These are phyloP conservation scores for Solanum lycopersicoides DNA, from an alignment of 257 asterid species.

Conservation along the genomic window DNA sequence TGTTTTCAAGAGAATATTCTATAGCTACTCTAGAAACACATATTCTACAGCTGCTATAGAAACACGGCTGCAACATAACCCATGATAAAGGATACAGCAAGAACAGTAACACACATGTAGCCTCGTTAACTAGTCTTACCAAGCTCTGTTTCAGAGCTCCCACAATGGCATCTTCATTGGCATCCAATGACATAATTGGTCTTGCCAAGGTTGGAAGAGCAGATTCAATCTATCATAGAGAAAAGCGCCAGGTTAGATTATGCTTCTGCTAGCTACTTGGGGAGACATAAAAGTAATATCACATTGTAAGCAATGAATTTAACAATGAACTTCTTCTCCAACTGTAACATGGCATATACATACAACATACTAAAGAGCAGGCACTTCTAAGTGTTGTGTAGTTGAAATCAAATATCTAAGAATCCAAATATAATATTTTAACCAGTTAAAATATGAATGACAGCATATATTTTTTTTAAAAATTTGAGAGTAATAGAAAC, in stretches of 20 bases:
- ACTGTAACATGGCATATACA: background rate
- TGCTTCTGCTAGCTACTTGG: background rate
- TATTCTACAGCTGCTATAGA: background rate
- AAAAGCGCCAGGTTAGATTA: slow-evolving; percentile 9
- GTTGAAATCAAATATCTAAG: background rate
- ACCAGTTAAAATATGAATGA: background rate
- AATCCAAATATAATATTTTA: background rate
- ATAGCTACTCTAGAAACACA: background rate
- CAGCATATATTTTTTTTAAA: background rate
- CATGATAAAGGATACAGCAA: background rate
- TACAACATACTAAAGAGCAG: background rate
- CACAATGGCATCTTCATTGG: slow-evolving; percentile 87
- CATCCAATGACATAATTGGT: slow-evolving; percentile 94
- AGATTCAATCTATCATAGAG: slow-evolving; percentile 74
- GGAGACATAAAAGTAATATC: background rate
- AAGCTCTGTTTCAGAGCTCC: slow-evolving; percentile 87
- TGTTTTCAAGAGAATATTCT: background rate
- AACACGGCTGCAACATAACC: background rate
- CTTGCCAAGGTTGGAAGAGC: slow-evolving; percentile 86
- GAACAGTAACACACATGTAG: background rate
- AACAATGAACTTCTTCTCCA: background rate
- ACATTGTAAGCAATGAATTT: background rate
- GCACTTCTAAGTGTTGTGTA: background rate
- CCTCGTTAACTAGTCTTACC: slow-evolving; percentile 31
- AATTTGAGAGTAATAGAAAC: background rate